Conservation (phyloP, 371 early-diverging fungal species). For the Mycotypha africana region DNA sequence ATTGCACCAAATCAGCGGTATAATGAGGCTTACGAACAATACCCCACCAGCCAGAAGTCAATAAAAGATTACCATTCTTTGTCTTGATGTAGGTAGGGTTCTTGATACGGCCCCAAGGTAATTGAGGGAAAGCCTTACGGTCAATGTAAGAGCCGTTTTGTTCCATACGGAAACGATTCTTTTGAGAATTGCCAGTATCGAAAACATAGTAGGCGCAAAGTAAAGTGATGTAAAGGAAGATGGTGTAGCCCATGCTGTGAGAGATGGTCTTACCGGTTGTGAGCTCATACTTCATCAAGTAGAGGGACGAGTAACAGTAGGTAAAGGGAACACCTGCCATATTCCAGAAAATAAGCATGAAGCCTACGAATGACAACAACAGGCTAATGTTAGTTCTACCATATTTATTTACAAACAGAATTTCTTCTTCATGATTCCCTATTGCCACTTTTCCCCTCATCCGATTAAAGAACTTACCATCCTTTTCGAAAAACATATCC, state of each 20-base stretch:
- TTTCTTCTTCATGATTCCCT: no score
- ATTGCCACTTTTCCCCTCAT: no score
- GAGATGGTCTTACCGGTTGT: slow-evolving; percentile 33
- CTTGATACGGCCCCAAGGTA: slow-evolving; percentile 62
- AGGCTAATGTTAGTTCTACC: no score
- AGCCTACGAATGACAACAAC: slow-evolving; percentile 10
- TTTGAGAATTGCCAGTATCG: slow-evolving; percentile 76
- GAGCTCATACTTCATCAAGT: slow-evolving; percentile 42
- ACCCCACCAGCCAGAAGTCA: slow-evolving; percentile 88
- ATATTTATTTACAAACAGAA: no score
- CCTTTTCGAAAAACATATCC: slow-evolving; percentile 62
- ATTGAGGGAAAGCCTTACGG: slow-evolving; percentile 59
- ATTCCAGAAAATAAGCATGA: slow-evolving; percentile 61
- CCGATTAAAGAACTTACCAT: slow-evolving; percentile 11
- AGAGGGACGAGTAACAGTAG: slow-evolving; percentile 52
- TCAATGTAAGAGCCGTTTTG: slow-evolving; percentile 55
- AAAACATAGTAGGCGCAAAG: slow-evolving; percentile 49
- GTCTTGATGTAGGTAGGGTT: slow-evolving; percentile 76
- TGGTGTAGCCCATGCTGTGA: slow-evolving; percentile 36
- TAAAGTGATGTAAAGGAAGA: slow-evolving; percentile 29
- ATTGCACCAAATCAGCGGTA: slow-evolving; percentile 80
- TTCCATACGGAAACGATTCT: slow-evolving; percentile 83
- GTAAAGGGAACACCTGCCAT: slow-evolving; percentile 61
- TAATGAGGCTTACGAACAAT: slow-evolving; percentile 83
- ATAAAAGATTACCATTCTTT: slow-evolving; percentile 66